Percentiles rank a stretch among this genome's conserved stretches.
Conservation (phyloP, 352 stramenopile genomes). For the Saprolegnia parasitica region DNA sequence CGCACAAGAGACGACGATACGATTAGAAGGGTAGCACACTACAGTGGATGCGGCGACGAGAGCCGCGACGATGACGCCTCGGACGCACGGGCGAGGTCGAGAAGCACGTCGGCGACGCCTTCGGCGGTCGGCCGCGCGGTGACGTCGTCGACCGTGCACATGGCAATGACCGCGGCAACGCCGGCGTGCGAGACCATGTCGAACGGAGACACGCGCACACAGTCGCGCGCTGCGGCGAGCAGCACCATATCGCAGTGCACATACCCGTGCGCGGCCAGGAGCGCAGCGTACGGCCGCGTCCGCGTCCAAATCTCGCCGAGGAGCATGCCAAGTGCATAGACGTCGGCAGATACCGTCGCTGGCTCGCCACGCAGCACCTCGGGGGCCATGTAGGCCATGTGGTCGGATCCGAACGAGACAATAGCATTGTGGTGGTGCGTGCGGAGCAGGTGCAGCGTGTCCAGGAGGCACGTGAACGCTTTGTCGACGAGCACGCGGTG, state of each 20-base stretch:
- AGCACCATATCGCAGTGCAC: slow-evolving; percentile 10
- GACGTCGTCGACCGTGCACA: not conserved
- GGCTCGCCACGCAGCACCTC: slow-evolving; percentile 26
- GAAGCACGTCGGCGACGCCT: not conserved
- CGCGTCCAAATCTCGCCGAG: not conserved
- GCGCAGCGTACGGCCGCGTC: not conserved
- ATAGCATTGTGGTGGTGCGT: not conserved
- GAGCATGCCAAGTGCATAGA: slow-evolving; percentile 16
- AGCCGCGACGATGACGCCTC: no score
- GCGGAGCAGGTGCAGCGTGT: slow-evolving; percentile 15
- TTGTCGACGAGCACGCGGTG: slow-evolving; percentile 12
- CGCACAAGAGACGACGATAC: no score
- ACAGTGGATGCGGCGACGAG: no score
- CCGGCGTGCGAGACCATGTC: not conserved
- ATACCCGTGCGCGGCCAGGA: not conserved
- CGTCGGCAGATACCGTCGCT: not conserved
- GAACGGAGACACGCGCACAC: not conserved
- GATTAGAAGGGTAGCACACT: no score
- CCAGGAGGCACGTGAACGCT: slow-evolving; percentile 13
- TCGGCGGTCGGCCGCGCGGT: not conserved
- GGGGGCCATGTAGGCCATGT: slow-evolving; percentile 20
- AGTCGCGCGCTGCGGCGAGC: no score
- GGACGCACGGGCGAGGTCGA: not conserved
- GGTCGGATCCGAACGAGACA: slow-evolving; percentile 7
- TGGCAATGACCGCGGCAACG: not conserved